Percentiles rank a stretch among this genome's conserved stretches.
Conservation (phyloP, 2,329 filamentous ascomycete genomes). For the Colletotrichum paranaense region DNA sequence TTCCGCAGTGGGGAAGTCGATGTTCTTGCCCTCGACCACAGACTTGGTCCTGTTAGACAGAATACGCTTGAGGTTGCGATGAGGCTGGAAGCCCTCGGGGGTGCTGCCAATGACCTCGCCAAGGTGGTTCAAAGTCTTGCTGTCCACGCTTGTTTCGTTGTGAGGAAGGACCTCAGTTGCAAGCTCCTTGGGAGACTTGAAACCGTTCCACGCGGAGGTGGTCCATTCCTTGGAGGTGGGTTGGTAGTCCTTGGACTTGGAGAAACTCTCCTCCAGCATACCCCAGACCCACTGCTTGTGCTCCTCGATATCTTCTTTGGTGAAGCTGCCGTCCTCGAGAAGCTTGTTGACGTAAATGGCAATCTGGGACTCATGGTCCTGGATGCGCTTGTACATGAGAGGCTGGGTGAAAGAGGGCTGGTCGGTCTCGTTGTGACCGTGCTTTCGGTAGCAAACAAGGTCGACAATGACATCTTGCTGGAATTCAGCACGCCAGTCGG, state of each 20-base stretch:
- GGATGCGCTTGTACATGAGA: conserved; percentile 99
- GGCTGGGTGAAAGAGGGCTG: conserved; percentile 99
- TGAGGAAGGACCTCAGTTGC: conserved; percentile 95
- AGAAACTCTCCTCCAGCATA: conserved; percentile 98
- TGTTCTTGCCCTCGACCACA: conserved; percentile 89
- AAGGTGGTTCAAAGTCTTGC: conserved; percentile 81
- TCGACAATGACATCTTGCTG: conserved; percentile 98
- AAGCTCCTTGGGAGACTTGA: conserved; percentile 98
- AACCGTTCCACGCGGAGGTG: conserved; percentile 98
- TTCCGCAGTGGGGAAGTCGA: conserved; percentile 98
- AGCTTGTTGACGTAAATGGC: conserved; percentile 94
- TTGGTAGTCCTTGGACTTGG: conserved; percentile 97
- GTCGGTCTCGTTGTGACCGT: conserved; percentile 99
- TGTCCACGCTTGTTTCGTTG: conserved; percentile 83
- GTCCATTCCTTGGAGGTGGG: conserved; percentile 98
- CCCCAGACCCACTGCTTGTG: conserved; percentile 99
- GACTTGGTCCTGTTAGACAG: conserved; percentile 90
- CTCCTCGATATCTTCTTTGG: conserved; percentile 96
- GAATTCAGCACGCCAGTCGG: conserved; percentile 98
- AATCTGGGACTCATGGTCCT: conserved; percentile 84
- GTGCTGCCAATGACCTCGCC: conserved; percentile 81
- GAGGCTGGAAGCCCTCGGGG: conserved; percentile 88
- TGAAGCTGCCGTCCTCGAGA: conserved; percentile 92
- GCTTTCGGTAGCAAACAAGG: conserved; percentile 98
- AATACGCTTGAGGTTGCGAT: conserved; percentile 98